Evolutionary conservation across 148 eudicot species (phyloP).

Genomic region (Vaccinium darrowii): DNA sequence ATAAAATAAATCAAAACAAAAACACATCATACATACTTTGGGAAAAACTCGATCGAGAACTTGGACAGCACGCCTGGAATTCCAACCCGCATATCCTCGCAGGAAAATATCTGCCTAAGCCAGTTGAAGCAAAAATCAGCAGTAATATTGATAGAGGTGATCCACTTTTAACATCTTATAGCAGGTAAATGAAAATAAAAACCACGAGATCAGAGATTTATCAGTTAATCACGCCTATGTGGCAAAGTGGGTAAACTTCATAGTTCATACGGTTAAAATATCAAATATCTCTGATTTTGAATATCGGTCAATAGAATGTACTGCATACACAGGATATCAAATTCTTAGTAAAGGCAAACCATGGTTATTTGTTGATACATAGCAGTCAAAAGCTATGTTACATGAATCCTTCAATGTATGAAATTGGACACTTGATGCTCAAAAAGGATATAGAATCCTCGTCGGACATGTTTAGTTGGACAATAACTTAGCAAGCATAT

Average conservation of each 20-base stretch:
- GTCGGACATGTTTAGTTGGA: too few relatives aligned
- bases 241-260: not conserved
- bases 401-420: too few relatives aligned
- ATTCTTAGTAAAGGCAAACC: not conserved
- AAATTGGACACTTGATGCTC: too few relatives aligned
- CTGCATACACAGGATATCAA: not conserved
- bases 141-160: not conserved
- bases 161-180: not conserved
- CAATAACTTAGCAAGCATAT: too few relatives aligned
- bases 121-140: slow-evolving; percentile 16
- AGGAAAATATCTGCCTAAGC: slow-evolving; percentile 47
- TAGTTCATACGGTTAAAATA: not conserved
- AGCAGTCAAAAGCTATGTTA: not conserved
- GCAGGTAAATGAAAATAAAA: not conserved
- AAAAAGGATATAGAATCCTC: too few relatives aligned
- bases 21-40: slow-evolving; percentile 28
- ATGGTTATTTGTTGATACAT: not conserved
- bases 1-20: not conserved
- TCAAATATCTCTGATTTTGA: not conserved
- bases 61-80: slow-evolving; percentile 51
- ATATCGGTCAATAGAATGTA: not conserved
- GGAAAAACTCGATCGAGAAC: slow-evolving; percentile 50
- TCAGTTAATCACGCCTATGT: not conserved
- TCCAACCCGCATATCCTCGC: slow-evolving; percentile 65
- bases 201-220: not conserved